Evolutionary conservation across 2,329 filamentous ascomycete genomes (phyloP).

Genomic region (Dothidotthia symphoricarpi): DNA sequence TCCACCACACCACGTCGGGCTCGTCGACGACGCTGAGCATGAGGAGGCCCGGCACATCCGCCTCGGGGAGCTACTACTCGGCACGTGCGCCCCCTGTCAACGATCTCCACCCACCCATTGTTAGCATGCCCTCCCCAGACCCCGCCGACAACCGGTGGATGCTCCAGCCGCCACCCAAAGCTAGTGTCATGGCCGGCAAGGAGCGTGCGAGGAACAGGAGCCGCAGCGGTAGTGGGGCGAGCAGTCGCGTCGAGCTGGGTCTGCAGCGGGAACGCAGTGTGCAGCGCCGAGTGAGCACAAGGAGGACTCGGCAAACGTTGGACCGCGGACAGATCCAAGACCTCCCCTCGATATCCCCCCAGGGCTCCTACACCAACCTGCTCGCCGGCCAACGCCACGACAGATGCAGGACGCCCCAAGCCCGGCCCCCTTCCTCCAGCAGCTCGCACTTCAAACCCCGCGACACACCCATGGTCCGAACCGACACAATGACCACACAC

Average conservation of each 20-base stretch:
- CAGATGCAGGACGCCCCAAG: slow-evolving; percentile 29
- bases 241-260: slow-evolving; percentile 42
- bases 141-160: slow-evolving; percentile 80
- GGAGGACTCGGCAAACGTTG: slow-evolving; percentile 37
- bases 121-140: slow-evolving; percentile 69
- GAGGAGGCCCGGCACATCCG: slow-evolving; percentile 29
- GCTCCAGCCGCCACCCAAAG: slow-evolving; percentile 86
- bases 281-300: slow-evolving; percentile 42
- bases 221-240: slow-evolving; percentile 50
- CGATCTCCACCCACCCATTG: slow-evolving; percentile 80
- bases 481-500: slow-evolving; percentile 20
- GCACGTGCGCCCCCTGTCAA: slow-evolving; percentile 69
- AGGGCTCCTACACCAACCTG: slow-evolving; percentile 36
- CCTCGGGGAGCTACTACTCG: slow-evolving; percentile 39
- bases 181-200: slow-evolving; percentile 88
- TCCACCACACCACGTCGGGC: slow-evolving; percentile 28
- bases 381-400: slow-evolving; percentile 29
- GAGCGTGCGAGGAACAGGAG: slow-evolving; percentile 63
- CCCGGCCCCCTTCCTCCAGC: slow-evolving; percentile 30
- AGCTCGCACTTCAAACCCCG: slow-evolving; percentile 31
- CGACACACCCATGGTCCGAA: slow-evolving; percentile 25
- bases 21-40: slow-evolving; percentile 32
- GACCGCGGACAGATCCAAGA: slow-evolving; percentile 39
- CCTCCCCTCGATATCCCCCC: slow-evolving; percentile 36
- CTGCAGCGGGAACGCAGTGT: slow-evolving; percentile 33